Evolutionary conservation across 179 eudicot genomes (phyloP), one percentile per base, ranked within the genome.

Genomic region (Spergularia azorica): DNA sequence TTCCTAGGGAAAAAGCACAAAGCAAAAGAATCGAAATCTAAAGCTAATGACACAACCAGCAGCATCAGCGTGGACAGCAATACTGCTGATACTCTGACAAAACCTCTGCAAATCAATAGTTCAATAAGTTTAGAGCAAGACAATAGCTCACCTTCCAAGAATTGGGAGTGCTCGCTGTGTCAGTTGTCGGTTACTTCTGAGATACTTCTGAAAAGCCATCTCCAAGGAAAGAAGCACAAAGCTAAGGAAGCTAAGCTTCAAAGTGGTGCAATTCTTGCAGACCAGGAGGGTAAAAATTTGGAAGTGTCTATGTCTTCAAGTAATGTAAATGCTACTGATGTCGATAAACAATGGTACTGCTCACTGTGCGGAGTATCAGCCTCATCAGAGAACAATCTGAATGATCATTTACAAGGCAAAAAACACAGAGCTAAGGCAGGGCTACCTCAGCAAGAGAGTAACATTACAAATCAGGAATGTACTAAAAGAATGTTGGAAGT

Each of bases 221-320:
- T 79, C 72, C 80, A 71, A 76, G 85, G 85, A 56, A 83, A 76
- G 75, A 83, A 83, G 80, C 85, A 83, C 83, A 83, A 79, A 55
- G 77, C 85, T n/a, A 79, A 76, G 79, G 80, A 54, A 64, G 83
- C 81, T 67, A 79, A 63, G 76, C 80, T 76, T 62, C 75, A 67
- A 54, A 15, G 55, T 16, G 51, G 21, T 76, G 76, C 18, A 79
- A 59, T 43, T 5, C 21, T 20, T 5, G 56, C 38, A 59, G 39
- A 26, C 4, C 11, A 32, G 5, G 50, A 70, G 13, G 36, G 39
- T 2, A 75, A 75, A 39, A 55, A 63, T 55, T 21, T 13, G 58
- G 79, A 26, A 76, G 20, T 6, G 13, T 17, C 57, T 16, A 50
- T 50, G 16, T 57, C 59, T 43, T 21, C 43, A 36, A 73, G 71